Base-by-base conservation (phyloP, 1,139 yeast species). In the Pichia sp. region DNA sequence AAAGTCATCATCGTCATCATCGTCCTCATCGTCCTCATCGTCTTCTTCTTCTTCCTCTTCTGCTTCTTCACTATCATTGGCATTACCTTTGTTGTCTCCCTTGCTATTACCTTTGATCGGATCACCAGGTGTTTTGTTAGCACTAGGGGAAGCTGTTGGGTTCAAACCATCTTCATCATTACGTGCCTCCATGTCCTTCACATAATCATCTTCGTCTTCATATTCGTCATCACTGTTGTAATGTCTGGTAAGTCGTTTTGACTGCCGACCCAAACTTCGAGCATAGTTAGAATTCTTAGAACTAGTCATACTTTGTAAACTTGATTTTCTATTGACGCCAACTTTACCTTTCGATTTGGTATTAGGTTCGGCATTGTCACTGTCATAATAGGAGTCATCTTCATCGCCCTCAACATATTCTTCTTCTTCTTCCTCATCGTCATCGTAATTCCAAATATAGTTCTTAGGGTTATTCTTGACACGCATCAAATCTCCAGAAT, bases 361-460 rank as follows among this genome's bases (percentile, higher is more conserved):
- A 4, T 64, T 62, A 43, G 61, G 55, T 34, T 62, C 55, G 41
- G 60, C 64, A 7, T 62, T 38, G 17, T 38, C 65, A 9, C 61
- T 60, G 10, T 64, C 65, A 30, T 62, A 64, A n/a, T 63, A 64
- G 10, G 67, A 69, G n/a, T 55, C 59, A 14, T 64, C 69, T 17
- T 60, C 60, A 4, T 62, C 62, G 36, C 63, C 62, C 4, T 62
- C 64, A 27, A 67, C 69, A 17, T 65, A 66, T 44, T 67, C 70
- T 20, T 66, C 71, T 9, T 66, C 67, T 24, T 62, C 69, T 17
- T 65, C 68, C 44, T 67, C 69, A 20, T 68, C 62, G 52, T 69
- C 74, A 54, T 71, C 73, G 57, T 67, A 62, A 64, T 66, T 73
- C 75, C 65, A 73, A 51, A 67, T 69, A 62, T 62, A 73, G 55